Conservation (phyloP, 306 rosid species). For the Pterocarpus santalinus region DNA sequence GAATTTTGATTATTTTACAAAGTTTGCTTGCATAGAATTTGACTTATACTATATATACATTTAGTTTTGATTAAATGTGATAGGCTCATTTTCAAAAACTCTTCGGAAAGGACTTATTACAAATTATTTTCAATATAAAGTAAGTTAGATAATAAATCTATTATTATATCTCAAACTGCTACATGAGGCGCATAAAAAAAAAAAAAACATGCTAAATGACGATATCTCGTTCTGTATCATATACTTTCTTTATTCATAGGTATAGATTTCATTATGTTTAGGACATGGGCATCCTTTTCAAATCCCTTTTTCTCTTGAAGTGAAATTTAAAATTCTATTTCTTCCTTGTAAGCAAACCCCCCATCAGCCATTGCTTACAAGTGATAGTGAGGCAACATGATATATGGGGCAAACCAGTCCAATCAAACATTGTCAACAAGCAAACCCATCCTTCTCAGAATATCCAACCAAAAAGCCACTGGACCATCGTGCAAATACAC, state of each 20-base stretch:
- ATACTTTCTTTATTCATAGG: background rate
- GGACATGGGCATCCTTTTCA: background rate
- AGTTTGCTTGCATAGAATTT: too few species aligned
- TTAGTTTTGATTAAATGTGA: too few species aligned
- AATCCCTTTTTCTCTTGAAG: background rate
- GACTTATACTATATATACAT: too few species aligned
- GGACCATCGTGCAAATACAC: background rate
- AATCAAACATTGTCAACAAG: background rate
- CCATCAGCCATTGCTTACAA: slow-evolving; percentile 24
- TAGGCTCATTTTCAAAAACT: too few species aligned
- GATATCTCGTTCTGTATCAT: too few species aligned
- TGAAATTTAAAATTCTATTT: slow-evolving; percentile 1
- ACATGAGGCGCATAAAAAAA: too few species aligned
- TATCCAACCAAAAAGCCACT: background rate
- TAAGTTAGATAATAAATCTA: too few species aligned
- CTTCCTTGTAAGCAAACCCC: slow-evolving; percentile 25
- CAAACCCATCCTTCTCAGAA: background rate
- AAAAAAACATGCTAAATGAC: too few species aligned
- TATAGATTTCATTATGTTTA: background rate
- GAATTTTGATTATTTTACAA: too few species aligned
- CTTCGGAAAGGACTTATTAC: too few species aligned
- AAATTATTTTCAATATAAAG: too few species aligned
- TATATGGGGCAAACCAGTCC: background rate
- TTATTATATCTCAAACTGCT: too few species aligned
- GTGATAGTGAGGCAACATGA: background rate